These are phyloP conservation scores for Alloascoidea hylecoeti DNA, from an alignment of 805 yeast genomes.

Conservation along the genomic window DNA sequence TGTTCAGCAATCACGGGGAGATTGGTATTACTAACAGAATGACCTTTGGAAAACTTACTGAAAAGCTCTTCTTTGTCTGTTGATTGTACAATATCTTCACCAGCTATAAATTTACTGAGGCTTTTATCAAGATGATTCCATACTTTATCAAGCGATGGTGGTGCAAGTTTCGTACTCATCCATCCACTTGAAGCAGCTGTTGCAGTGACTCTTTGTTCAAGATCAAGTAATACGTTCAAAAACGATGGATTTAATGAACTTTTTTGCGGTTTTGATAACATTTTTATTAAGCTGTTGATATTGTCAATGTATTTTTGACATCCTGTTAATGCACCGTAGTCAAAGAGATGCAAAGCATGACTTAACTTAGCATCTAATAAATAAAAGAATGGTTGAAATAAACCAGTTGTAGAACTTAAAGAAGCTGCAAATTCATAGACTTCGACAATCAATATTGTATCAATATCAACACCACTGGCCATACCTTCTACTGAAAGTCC, in stretches of 20 bases:
- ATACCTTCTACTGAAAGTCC: conserved; percentile 14
- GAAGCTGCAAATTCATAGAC: conserved; percentile 45
- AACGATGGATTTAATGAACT: not conserved
- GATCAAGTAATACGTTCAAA: conserved; percentile 2
- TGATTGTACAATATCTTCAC: conserved; percentile 41
- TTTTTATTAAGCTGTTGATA: conserved; percentile 21
- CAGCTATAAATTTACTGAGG: conserved; percentile 68
- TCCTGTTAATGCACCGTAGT: conserved; percentile 39
- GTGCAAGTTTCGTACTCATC: conserved; percentile 42
- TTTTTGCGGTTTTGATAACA: not conserved
- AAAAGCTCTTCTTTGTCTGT: conserved; percentile 9
- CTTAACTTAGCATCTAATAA: conserved; percentile 44
- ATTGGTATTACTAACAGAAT: too few species aligned
- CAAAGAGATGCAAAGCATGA: conserved; percentile 61
- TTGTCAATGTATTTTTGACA: conserved; percentile 44
- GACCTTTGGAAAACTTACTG: too few species aligned
- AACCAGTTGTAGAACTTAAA: conserved; percentile 13
- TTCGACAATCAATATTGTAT: conserved; percentile 45
- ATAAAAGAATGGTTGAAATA: conserved; percentile 27
- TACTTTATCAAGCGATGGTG: conserved; percentile 52
- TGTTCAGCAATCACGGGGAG: not conserved
- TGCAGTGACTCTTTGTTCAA: conserved; percentile 8
- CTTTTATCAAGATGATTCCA: conserved; percentile 85
- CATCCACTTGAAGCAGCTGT: conserved; percentile 40
- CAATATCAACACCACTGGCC: conserved; percentile 31